Conservation (phyloP, 2,329 filamentous ascomycete species). For the Sporothrix protearum region DNA sequence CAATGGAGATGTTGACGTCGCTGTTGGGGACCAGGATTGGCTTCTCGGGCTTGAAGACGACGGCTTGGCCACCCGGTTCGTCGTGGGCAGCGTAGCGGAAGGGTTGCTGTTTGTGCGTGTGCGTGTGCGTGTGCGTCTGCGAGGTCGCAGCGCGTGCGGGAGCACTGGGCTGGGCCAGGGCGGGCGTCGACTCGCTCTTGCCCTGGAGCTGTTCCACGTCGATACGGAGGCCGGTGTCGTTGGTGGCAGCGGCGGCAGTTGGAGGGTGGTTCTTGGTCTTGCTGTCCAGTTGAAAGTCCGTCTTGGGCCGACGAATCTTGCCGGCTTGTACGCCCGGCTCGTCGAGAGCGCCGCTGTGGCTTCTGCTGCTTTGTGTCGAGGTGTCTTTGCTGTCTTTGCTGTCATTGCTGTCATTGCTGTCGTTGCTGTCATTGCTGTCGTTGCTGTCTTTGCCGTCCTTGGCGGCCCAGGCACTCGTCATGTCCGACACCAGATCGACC, state of each 20-base stretch:
- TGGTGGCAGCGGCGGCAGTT: neutral
- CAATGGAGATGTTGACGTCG: conserved; percentile 87
- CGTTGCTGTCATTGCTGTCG: no score
- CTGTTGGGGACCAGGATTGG: conserved; percentile 71
- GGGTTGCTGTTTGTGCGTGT: no score
- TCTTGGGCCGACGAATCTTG: neutral
- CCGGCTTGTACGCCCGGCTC: neutral
- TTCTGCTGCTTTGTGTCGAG: neutral
- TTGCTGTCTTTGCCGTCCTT: conserved; percentile 10
- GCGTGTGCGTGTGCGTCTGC: neutral
- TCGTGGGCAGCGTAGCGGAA: conserved; percentile 21
- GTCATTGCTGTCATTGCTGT: no score
- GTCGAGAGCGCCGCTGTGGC: neutral
- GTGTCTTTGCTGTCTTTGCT: no score
- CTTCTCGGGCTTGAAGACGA: conserved; percentile 70
- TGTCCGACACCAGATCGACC: conserved; percentile 52
- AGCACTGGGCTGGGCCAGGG: neutral
- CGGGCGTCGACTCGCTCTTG: conserved; percentile 18
- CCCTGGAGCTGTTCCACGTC: neutral
- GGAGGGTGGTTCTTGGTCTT: no score
- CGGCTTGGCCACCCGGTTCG: conserved; percentile 63
- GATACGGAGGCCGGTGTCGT: neutral
- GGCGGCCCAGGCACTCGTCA: conserved; percentile 31
- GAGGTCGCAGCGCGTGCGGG: neutral
- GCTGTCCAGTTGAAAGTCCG: neutral